Evolutionary conservation across 306 rosid genomes (phyloP), one percentile per base, ranked within the genome.

Genomic region (Sophora flavescens): DNA sequence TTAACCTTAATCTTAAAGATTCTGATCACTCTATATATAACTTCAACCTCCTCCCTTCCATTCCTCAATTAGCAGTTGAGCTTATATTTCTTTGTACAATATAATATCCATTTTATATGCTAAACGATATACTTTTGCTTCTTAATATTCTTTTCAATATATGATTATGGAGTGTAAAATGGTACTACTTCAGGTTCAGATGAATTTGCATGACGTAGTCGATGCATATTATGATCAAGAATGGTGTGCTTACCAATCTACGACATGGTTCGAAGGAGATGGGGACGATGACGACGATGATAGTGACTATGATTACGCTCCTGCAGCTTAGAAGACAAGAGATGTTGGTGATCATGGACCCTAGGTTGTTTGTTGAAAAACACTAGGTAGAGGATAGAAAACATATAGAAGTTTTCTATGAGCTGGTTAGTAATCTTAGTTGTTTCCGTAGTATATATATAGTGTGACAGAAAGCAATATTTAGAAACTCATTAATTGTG

Each of bases 241-340:
- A 42, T 45, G 54, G 69, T 16, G 26, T 53, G 54, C 68, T 54
- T 53, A 33, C 45, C 63, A 42, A 35, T 18, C 53, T 32, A 35
- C 3, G 10, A 41, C 36, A 2, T 7, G 4, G 14, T 5, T 32
- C 0, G 81, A 76, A 81, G 81, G 64, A 44, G 85, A 81, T 0
- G 84, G 73, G 0, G 84, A 69, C 0, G 85, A 76, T 0, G 64
- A 76, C 0, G 45, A 69, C 0, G 78, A 22, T 51, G 79, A 38
- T 4, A 74, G 73, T 4, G 77, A 3, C 13, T 63, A 76, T 7
- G 85, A 76, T 54, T 76, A 81, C 5, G 81, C 78, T 35, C 75
- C 78, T 0, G 85, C 85, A 22, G 81, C 81, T 39, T 76, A 63
- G 70, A 68, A 42, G 54, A 62, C 41, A 61, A 14, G 30, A 44